Evolutionary conservation across 805 yeast genomes (phyloP).

Genomic region (Komagataella phaffii): DNA sequence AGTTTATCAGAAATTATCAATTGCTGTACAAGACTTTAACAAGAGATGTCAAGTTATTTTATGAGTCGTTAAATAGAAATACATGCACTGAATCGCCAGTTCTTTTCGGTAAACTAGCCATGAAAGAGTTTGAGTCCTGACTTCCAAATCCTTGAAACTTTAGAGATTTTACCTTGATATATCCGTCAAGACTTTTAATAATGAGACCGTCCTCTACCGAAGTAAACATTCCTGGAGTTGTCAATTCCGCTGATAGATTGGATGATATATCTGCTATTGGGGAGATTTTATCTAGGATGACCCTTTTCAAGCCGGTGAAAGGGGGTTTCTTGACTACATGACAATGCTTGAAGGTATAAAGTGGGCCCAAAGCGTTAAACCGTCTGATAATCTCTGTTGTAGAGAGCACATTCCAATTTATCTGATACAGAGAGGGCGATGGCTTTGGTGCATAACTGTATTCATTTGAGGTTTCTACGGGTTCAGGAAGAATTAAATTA

Average conservation of each 20-base stretch:
- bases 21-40: conserved; percentile 76
- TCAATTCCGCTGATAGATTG: conserved; percentile 5
- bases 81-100: conserved; percentile 19
- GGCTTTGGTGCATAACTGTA: conserved; percentile 50
- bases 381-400: conserved; percentile 26
- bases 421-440: conserved; percentile 22
- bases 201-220: conserved; percentile 14
- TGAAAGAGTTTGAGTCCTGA: conserved; percentile 33
- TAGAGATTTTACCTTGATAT: conserved; percentile 20
- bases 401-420: conserved; percentile 31
- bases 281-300: conserved; percentile 29
- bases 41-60: conserved; percentile 43
- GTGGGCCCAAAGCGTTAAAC: conserved; percentile 40
- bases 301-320: conserved; percentile 18
- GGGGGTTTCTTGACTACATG: neutral
- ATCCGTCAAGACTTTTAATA: conserved; percentile 31
- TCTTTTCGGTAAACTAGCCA: conserved; percentile 29
- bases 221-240: conserved; percentile 15
- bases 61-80: conserved; percentile 4
- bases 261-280: neutral
- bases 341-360: conserved; percentile 28
- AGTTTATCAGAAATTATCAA: conserved; percentile 57
- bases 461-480: conserved; percentile 13
- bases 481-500: conserved; percentile 1
- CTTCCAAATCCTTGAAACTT: conserved; percentile 42